A percentile compares a stretch with the other conserved stretches of the same genome.
Conservation (phyloP, 352 stramenopile species). For the Phytophthora europaea region DNA sequence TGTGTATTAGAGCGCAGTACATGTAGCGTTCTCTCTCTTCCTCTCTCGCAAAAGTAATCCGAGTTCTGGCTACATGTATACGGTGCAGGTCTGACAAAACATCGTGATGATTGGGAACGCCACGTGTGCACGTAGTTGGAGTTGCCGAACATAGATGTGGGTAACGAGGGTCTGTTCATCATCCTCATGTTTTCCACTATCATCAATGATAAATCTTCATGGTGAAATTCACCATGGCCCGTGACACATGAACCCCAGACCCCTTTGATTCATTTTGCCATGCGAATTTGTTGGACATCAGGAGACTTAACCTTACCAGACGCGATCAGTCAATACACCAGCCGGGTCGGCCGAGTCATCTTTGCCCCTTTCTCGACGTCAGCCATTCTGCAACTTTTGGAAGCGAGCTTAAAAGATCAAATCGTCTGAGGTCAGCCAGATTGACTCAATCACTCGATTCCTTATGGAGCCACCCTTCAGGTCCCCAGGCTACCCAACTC, state of each 20-base stretch:
- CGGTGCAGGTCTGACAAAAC: not conserved
- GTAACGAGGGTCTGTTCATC: not conserved
- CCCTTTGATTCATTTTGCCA: conserved; percentile 6
- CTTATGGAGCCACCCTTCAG: not conserved
- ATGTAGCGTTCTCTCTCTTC: not conserved
- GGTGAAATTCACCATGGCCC: too few species aligned
- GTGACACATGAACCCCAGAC: conserved; percentile 1
- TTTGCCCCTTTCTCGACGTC: not conserved
- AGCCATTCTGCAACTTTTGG: not conserved
- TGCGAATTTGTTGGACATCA: not conserved
- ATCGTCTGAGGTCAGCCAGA: not conserved
- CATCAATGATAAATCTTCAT: too few species aligned
- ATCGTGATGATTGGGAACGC: not conserved
- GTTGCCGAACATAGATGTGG: not conserved
- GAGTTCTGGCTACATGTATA: not conserved
- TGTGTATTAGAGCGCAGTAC: not conserved
- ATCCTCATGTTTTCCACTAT: not conserved
- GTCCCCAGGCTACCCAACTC: not conserved
- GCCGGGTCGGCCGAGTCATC: not conserved
- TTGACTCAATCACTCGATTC: not conserved
- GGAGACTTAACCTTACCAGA: not conserved
- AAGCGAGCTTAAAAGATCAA: not conserved
- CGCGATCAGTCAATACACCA: not conserved
- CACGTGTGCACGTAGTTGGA: not conserved
- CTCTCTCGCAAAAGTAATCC: not conserved